phyloP scores from a whole-genome alignment of 176 grass and related monocot genomes.

The Typha latifolia region DNA sequence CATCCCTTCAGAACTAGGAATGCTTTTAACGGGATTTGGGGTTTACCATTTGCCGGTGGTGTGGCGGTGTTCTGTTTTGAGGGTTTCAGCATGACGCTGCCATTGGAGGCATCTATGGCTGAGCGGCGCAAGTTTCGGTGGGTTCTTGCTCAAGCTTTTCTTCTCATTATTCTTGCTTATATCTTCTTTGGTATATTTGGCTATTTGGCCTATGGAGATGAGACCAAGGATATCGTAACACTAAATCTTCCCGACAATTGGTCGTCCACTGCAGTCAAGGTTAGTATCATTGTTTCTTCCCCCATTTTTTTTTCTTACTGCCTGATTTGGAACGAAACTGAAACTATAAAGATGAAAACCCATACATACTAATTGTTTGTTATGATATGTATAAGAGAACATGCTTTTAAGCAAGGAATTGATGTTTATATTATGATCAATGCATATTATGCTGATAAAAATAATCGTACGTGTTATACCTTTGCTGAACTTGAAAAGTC shows the following conservation, averaged over 20 bases:
- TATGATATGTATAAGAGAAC: too few relatives aligned
- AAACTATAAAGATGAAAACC: too few relatives aligned
- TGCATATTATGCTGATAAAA: too few relatives aligned
- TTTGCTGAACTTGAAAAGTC: too few relatives aligned
- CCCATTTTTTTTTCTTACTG: not conserved
- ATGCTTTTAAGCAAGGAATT: too few relatives aligned
- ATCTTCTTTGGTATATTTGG: constrained; percentile 71
- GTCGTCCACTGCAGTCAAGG: constrained; percentile 65
- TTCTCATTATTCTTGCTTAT: constrained; percentile 49
- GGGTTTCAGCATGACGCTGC: constrained; percentile 86
- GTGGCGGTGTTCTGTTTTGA: constrained; percentile 89
- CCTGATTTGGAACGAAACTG: not conserved
- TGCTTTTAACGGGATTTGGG: constrained; percentile 66
- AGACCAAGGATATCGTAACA: constrained; percentile 84
- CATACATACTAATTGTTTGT: too few relatives aligned
- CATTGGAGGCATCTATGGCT: constrained; percentile 80
- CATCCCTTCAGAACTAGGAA: constrained; percentile 46
- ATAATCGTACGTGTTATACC: too few relatives aligned
- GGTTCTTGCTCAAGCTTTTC: constrained; percentile 76
- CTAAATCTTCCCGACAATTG: constrained; percentile 83
- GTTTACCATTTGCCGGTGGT: constrained; percentile 51
- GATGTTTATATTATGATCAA: too few relatives aligned
- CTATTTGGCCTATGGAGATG: constrained; percentile 79
- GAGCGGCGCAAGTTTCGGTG: constrained; percentile 58
- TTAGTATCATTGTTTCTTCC: constrained; percentile 25